These are phyloP conservation scores for Cyclostephanos invisitatus DNA, from an alignment of 108 stramenopile genomes.

Conservation along the genomic window DNA sequence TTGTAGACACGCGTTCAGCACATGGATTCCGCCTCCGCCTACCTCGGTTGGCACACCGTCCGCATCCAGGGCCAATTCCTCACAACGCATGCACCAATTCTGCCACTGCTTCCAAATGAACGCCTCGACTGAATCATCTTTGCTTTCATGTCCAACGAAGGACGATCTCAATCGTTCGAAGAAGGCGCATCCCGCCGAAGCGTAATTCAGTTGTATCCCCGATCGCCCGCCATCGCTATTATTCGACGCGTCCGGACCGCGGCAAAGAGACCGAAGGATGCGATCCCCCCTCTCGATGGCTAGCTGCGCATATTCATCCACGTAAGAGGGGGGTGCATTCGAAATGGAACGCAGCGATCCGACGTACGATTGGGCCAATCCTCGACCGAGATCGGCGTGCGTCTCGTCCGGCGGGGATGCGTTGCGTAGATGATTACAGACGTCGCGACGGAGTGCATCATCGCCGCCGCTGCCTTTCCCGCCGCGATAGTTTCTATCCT, in stretches of 20 bases:
- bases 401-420: conserved; percentile 30
- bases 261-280: conserved; percentile 25
- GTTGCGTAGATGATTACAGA: conserved; percentile 26
- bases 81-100: conserved; percentile 34
- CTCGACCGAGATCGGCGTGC: conserved; percentile 33
- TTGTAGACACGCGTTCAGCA: conserved; percentile 33
- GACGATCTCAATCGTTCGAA: conserved; percentile 14
- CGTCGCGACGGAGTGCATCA: not conserved
- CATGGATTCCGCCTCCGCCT: conserved; percentile 28
- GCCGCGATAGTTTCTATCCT: not conserved
- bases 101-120: conserved; percentile 29
- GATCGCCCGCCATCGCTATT: conserved; percentile 8
- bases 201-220: conserved; percentile 19
- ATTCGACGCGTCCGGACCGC: conserved; percentile 16
- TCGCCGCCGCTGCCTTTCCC: conserved; percentile 3
- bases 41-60: not conserved
- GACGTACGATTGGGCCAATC: conserved; percentile 33
- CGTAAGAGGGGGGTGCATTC: not conserved
- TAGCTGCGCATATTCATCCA: conserved; percentile 1
- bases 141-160: not conserved
- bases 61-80: conserved; percentile 22
- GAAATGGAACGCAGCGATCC: conserved; percentile 10
- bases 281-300: conserved; percentile 15
- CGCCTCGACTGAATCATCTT: not conserved
- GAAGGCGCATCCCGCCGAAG: conserved; percentile 27